These are phyloP conservation scores for Isochrysis galbana DNA, from an alignment of 78 protist genomes.

Conservation along the genomic window DNA sequence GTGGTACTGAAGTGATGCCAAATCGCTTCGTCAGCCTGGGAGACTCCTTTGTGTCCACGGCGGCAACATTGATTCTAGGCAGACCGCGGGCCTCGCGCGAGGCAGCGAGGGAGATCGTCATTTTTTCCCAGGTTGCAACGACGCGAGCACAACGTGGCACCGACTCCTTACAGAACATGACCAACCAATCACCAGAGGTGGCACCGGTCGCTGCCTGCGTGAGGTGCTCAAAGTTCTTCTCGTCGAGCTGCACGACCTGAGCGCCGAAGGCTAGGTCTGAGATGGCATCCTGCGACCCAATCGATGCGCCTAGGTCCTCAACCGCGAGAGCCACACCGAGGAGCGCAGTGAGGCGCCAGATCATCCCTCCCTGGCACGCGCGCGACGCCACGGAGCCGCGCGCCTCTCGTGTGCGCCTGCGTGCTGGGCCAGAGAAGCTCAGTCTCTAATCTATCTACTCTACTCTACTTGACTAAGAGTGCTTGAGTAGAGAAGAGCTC, in stretches of 20 bases:
- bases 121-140: not conserved
- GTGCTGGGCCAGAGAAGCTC: no score
- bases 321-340: not conserved
- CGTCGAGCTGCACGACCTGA: not conserved
- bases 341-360: no score
- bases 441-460: no score
- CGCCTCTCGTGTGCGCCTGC: no score
- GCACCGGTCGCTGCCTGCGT: slow-evolving; percentile 48
- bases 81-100: not conserved
- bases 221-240: slow-evolving; percentile 40
- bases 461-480: no score
- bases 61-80: not conserved
- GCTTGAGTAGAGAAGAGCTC: no score
- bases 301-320: not conserved
- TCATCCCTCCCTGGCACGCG: no score
- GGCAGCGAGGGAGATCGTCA: not conserved
- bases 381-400: no score
- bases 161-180: not conserved
- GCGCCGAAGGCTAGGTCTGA: not conserved
- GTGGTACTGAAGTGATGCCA: not conserved
- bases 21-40: slow-evolving; percentile 24
- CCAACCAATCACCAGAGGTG: slow-evolving; percentile 43
- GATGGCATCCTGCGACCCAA: not conserved
- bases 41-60: not conserved
- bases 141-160: not conserved